phyloP scores from a whole-genome alignment of 1,284 basidiomycete species.

The Trametes polyzona region DNA sequence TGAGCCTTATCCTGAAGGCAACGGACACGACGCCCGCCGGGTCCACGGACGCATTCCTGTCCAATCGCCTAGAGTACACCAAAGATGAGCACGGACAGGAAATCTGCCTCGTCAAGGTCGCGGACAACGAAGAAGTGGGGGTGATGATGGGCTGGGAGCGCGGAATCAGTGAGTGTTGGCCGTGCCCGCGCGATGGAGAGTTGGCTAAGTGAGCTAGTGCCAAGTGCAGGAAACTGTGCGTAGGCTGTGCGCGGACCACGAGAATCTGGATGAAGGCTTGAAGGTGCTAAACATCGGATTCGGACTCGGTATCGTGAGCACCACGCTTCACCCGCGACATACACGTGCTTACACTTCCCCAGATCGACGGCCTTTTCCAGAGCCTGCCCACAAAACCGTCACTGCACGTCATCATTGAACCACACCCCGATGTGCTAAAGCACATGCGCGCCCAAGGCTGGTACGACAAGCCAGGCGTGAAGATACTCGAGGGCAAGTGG shows the following conservation, averaged over 20 bases:
- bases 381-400: constrained; percentile 59
- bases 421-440: constrained; percentile 89
- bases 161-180: constrained; percentile 63
- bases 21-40: constrained; percentile 72
- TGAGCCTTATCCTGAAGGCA: constrained; percentile 55
- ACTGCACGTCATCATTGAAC: constrained; percentile 92
- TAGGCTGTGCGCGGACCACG: constrained; percentile 59
- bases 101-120: constrained; percentile 76
- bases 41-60: constrained; percentile 78
- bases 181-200: not conserved
- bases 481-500: constrained; percentile 90
- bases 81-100: constrained; percentile 80
- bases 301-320: constrained; percentile 89
- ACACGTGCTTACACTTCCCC: too few relatives aligned
- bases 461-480: constrained; percentile 78
- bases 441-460: constrained; percentile 80
- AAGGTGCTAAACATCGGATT: constrained; percentile 92
- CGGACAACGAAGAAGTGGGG: constrained; percentile 72
- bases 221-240: constrained; percentile 73
- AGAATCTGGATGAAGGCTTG: constrained; percentile 52
- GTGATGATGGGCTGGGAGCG: constrained; percentile 99
- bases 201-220: constrained; percentile 32
- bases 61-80: constrained; percentile 72
- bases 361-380: constrained; percentile 89
- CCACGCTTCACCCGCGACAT: not conserved